A percentile compares a stretch with the other conserved stretches of the same genome.
phyloP scores from a whole-genome alignment of 2,329 filamentous ascomycete genomes.

The Hypoxylon sp. region DNA sequence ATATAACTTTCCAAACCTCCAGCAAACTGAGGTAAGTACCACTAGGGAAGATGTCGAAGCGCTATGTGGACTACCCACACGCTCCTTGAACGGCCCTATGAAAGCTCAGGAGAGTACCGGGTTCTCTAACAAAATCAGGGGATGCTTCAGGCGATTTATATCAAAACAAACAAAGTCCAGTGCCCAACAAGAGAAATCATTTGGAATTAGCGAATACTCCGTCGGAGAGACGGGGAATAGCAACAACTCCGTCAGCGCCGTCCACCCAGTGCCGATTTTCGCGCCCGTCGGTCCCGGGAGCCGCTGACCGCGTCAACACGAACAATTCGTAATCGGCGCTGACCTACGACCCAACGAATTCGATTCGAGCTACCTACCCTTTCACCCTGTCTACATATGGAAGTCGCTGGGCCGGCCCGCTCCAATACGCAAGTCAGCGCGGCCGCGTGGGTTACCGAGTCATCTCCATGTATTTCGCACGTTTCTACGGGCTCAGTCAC shows the following conservation, averaged over 20 bases:
- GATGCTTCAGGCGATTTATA: not conserved
- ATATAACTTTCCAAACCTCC: too few relatives aligned
- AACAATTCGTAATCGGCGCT: not conserved
- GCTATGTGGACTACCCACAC: not conserved
- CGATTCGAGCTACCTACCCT: not conserved
- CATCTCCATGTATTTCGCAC: conserved; percentile 9
- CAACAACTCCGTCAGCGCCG: not conserved
- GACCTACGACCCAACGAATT: not conserved
- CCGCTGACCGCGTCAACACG: conserved; percentile 15
- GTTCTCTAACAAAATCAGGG: not conserved
- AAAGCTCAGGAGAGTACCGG: not conserved
- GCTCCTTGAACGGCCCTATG: not conserved
- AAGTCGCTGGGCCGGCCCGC: conserved; percentile 22
- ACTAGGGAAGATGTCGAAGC: too few relatives aligned
- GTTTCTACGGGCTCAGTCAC: conserved; percentile 10
- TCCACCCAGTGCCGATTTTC: conserved; percentile 12
- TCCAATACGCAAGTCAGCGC: conserved; percentile 21
- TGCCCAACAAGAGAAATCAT: not conserved
- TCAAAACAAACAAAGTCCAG: not conserved
- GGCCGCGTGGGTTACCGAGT: conserved; percentile 24
- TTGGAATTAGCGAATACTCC: not conserved
- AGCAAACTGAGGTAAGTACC: too few relatives aligned
- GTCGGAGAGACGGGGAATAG: conserved; percentile 12
- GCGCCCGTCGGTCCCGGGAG: conserved; percentile 8
- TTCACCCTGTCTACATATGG: not conserved